These are phyloP conservation scores for Arthroderma sp. DNA, from an alignment of 2,329 filamentous ascomycete genomes.

Conservation along the genomic window DNA sequence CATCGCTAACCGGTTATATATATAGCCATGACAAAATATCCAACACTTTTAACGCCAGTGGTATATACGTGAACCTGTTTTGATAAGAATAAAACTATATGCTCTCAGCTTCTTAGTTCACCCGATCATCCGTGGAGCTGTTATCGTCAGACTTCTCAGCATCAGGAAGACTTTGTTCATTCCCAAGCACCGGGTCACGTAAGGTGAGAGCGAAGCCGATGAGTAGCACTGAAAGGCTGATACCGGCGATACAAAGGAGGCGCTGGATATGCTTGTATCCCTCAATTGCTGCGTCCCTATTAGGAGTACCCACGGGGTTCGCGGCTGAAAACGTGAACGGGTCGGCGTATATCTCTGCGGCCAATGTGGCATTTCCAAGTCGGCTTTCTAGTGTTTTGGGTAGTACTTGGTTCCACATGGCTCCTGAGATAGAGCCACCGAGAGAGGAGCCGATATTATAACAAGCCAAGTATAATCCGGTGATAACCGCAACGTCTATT, in stretches of 20 bases:
- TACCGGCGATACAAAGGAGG: constrained; percentile 38
- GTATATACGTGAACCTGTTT: too few relatives aligned
- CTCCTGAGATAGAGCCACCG: constrained; percentile 47
- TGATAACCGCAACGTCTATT: constrained; percentile 48
- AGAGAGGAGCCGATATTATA: constrained; percentile 51
- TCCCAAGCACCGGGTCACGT: constrained; percentile 33
- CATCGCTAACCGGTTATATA: too few relatives aligned
- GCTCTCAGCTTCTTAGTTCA: too few relatives aligned
- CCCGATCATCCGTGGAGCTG: not conserved
- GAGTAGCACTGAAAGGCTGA: constrained; percentile 35
- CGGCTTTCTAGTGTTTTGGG: constrained; percentile 31
- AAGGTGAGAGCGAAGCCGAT: constrained; percentile 34
- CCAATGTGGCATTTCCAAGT: constrained; percentile 29
- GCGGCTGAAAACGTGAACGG: constrained; percentile 27
- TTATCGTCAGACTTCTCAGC: constrained; percentile 21
- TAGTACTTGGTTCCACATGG: constrained; percentile 49
- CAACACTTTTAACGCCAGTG: too few relatives aligned
- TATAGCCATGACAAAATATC: too few relatives aligned
- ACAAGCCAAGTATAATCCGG: constrained; percentile 48
- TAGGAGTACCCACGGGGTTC: constrained; percentile 33
- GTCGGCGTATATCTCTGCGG: constrained; percentile 26
- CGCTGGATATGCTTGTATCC: constrained; percentile 36
- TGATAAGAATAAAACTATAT: too few relatives aligned
- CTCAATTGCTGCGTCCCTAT: constrained; percentile 31
- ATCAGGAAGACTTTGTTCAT: constrained; percentile 33